Evolutionary conservation across 768 basidiomycete genomes (phyloP), one percentile per base, ranked within the genome.

Genomic region (Dacryopinax spathularia): DNA sequence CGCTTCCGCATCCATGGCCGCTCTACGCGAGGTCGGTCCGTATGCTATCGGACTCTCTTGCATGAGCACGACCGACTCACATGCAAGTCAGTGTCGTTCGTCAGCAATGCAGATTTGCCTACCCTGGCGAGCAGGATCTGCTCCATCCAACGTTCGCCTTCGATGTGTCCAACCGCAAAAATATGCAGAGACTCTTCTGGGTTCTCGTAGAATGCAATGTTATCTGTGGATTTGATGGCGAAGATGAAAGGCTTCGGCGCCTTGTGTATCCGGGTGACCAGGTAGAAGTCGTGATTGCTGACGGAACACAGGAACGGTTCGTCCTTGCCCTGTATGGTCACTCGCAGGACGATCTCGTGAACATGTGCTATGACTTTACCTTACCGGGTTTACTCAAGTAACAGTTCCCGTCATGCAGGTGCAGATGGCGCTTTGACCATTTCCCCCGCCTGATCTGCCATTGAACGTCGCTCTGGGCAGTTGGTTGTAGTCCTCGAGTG

Each of bases 361-460:
- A 66, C 56, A 64, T 63, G 20, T 20, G 33, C 16, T 60, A 36
- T 3, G 63, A 34, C 76, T 82, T 66, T 68, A 93, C 92, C 71
- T 83, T 87, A 62, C 96, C 91, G 18, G 89, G 86, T 75, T 97
- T 98, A 33, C 90, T 87, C 35, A 95, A 72, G 81, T 86, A 95
- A 62, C 98, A 71, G 65, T 83, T 82, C 67, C 94, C 90, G 69
- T 94, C 91, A 59, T 89, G 81, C 27, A 96, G 81, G 69, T 86
- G 84, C 71, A 99, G 78, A 84, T 86, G 94, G 34, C 91, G 82
- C 75, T 97, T 97, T 63, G 79, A 86, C 96, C 95, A 99, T 74
- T 96, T 96, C 34, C 92, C 92, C 65, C 87, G 83, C 75, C 95
- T 97, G 44, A 78, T 79, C 76, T 95, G 91, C 82, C 85, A 89